These are phyloP conservation scores for Zygoascus hellenicus DNA, from an alignment of 1,139 yeast genomes.

Conservation along the genomic window DNA sequence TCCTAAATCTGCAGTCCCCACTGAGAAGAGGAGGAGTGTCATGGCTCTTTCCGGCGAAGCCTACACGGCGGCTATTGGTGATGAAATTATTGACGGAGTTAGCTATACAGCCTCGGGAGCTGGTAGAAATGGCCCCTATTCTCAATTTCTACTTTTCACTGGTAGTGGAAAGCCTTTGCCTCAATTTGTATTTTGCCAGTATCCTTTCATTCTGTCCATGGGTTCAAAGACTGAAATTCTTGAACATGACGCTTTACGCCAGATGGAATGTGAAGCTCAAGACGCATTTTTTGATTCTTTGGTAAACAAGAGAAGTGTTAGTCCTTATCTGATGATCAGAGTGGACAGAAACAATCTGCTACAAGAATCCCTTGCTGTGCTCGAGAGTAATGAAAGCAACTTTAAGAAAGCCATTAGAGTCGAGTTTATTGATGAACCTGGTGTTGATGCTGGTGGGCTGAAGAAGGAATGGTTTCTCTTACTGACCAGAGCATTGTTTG, in stretches of 20 bases:
- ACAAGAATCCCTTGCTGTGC: constrained; percentile 67
- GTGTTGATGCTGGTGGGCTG: constrained; percentile 92
- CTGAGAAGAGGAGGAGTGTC: background rate
- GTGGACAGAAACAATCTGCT: constrained; percentile 65
- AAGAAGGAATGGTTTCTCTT: constrained; percentile 88
- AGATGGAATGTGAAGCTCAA: constrained; percentile 84
- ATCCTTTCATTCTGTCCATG: constrained; percentile 73
- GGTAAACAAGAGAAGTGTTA: constrained; percentile 54
- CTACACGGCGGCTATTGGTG: constrained; percentile 8
- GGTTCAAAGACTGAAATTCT: constrained; percentile 77
- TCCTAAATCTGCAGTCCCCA: background rate
- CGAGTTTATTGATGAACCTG: constrained; percentile 81
- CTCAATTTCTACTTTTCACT: constrained; percentile 5
- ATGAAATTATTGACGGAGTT: constrained; percentile 4
- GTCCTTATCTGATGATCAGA: constrained; percentile 60
- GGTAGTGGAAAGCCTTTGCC: constrained; percentile 12
- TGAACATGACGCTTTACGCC: constrained; percentile 75
- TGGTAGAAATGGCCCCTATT: background rate
- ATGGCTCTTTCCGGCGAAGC: constrained; percentile 4
- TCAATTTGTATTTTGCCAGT: constrained; percentile 55
- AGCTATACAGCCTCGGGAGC: constrained; percentile 4
- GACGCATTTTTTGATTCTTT: constrained; percentile 79
- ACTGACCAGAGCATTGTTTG: constrained; percentile 62
- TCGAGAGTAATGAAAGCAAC: constrained; percentile 53
- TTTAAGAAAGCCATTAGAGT: constrained; percentile 70